phyloP scores from a whole-genome alignment of 192 early-diverging fungal species.

The Ambispora gerdemannii region DNA sequence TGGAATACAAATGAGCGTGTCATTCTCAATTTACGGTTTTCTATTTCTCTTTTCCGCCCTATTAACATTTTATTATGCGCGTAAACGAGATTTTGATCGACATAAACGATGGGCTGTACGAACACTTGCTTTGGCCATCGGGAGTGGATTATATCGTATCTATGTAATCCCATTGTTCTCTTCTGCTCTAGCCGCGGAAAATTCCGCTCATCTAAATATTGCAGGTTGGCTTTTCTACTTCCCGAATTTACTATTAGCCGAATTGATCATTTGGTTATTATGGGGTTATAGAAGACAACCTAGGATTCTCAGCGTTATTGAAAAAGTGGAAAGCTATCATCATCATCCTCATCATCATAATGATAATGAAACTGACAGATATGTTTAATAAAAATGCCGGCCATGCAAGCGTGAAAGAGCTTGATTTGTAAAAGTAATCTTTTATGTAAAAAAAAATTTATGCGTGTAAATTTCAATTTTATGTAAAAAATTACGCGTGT shows the following conservation, averaged over 20 bases:
- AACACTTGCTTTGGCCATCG: conserved; percentile 2
- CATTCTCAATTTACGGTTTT: conserved; percentile 3
- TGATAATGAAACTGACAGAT: no score
- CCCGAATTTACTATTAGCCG: conserved; percentile 1
- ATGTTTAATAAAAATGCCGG: no score
- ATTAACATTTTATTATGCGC: background rate
- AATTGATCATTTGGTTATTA: background rate
- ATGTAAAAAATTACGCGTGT: no score
- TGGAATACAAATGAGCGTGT: background rate
- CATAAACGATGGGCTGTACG: conserved; percentile 7
- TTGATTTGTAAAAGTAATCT: no score
- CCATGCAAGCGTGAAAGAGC: no score
- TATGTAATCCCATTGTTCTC: background rate
- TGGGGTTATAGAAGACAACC: no score
- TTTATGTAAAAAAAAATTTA: no score
- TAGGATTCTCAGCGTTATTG: no score
- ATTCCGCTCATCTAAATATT: background rate
- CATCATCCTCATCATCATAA: no score
- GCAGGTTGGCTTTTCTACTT: background rate
- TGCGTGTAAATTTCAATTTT: no score
- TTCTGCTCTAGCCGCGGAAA: background rate
- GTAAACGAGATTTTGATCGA: background rate
- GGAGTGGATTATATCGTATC: background rate
- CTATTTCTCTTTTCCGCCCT: background rate
- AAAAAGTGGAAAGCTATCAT: no score